Percentiles rank a stretch among this genome's conserved stretches.
These are phyloP conservation scores for Salvia splendens DNA, from an alignment of 257 asterid species.

Conservation along the genomic window DNA sequence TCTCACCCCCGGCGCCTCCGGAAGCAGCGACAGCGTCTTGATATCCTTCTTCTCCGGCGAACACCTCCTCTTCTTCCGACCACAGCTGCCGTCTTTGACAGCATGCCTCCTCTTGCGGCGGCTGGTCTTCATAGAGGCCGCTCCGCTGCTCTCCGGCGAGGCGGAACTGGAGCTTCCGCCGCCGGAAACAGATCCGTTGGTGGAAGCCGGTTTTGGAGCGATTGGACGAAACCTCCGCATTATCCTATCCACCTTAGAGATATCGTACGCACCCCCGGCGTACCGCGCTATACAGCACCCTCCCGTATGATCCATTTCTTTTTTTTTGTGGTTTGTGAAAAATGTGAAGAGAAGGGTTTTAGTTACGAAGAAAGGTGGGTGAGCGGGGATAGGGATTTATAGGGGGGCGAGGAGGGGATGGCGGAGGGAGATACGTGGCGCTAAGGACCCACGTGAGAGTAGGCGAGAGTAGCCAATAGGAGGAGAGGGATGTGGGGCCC, in stretches of 20 bases:
- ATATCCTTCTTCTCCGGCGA: slow-evolving; percentile 43
- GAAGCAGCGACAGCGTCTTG: slow-evolving; percentile 50
- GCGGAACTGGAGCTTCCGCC: slow-evolving; percentile 29
- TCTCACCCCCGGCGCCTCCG: slow-evolving; percentile 34
- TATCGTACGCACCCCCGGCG: slow-evolving; percentile 48
- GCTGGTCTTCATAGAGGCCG: slow-evolving; percentile 20
- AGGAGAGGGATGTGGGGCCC: slow-evolving; percentile 23
- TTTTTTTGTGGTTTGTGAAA: too few species aligned
- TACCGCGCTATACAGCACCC: slow-evolving; percentile 77
- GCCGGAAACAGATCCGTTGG: slow-evolving; percentile 31
- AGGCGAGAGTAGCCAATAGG: slow-evolving; percentile 26
- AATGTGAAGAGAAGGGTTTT: not conserved
- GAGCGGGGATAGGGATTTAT: slow-evolving; percentile 22
- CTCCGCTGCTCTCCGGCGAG: slow-evolving; percentile 31
- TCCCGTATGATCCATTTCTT: slow-evolving; percentile 56
- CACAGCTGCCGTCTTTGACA: slow-evolving; percentile 26
- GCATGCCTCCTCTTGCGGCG: slow-evolving; percentile 48
- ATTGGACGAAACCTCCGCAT: slow-evolving; percentile 75
- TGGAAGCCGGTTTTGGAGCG: slow-evolving; percentile 70
- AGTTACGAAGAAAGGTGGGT: not conserved
- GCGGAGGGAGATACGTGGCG: slow-evolving; percentile 46
- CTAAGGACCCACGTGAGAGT: slow-evolving; percentile 41
- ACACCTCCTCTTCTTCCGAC: slow-evolving; percentile 34
- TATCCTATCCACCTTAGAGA: slow-evolving; percentile 54
- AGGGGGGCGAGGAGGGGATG: slow-evolving; percentile 38